Evolutionary conservation across 1,284 basidiomycete species (phyloP), one percentile per base, ranked within the genome.

Genomic region (Ustilago curta): DNA sequence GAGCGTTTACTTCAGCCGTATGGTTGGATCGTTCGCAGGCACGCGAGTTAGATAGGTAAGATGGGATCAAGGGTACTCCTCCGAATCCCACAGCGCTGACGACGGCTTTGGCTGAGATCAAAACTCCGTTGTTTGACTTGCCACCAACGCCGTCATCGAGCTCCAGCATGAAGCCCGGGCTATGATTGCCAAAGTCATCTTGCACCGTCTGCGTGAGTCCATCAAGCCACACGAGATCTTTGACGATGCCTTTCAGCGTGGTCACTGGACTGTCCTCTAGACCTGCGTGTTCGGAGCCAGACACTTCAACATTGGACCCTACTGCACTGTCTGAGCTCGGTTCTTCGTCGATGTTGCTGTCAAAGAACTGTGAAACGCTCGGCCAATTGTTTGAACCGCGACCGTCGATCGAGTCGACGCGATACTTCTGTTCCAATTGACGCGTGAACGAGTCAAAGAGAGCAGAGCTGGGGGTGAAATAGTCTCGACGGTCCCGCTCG

Each of bases 401-500:
- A 12, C 45, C 31, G 0, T 59, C 66, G 42, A 52, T 32, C 1
- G 59, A 43, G 52, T 49, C 70, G 78, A 86, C 40, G 25, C 68
- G 58, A 43, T 72, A 72, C 48, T 60, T 72, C 19, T 54, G 57
- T 44, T 66, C 57, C 19, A 72, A 40, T 16, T 35, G 25, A 9
- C 60, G 58, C 18, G 73, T 70, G 42, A 86, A 86, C 23, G 73
- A 59, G 12, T 65, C 59, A 51, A 86, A 86, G 8, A 86, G 72
- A 8, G 55, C 16, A 2, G 81, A 76, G 25, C 81, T 79, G 0
- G 85, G 85, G 5, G 79, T 81, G 29, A 72, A 76, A 62, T 85
- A 86, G 61, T 86, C 85, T 21, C 81, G 70, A 4, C 85, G 77
- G 49, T 84, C 81, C 9, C 85, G 71, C 63, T 86, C 85, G 60